These are phyloP conservation scores for Phytopythium kandeliae DNA, from an alignment of 352 stramenopile species.

Conservation along the genomic window DNA sequence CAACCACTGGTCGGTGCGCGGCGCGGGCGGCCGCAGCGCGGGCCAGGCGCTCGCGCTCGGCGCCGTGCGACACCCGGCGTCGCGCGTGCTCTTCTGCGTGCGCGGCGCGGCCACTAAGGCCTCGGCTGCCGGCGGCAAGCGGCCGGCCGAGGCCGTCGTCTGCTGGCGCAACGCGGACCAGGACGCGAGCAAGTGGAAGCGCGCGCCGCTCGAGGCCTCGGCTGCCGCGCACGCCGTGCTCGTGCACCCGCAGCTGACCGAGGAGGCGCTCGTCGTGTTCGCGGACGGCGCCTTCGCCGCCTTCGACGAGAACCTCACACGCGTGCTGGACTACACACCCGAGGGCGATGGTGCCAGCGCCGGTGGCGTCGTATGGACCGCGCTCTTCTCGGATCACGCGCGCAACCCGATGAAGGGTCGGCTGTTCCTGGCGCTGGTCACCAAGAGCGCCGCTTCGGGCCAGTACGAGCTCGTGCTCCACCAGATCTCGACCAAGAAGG, in stretches of 20 bases:
- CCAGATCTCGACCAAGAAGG: conserved; percentile 31
- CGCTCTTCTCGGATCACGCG: conserved; percentile 39
- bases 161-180: conserved; percentile 58
- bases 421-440: conserved; percentile 54
- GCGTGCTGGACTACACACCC: conserved; percentile 18
- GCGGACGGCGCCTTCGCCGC: conserved; percentile 50
- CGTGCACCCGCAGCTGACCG: conserved; percentile 51
- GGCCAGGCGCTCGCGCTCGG: conserved; percentile 34
- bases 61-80: conserved; percentile 50
- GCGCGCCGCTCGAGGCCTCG: conserved; percentile 23
- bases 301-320: conserved; percentile 45
- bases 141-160: conserved; percentile 28
- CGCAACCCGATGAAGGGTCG: conserved; percentile 50
- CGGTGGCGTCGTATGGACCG: conserved; percentile 40
- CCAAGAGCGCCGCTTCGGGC: conserved; percentile 13
- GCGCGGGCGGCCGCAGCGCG: conserved; percentile 19
- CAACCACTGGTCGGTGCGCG: conserved; percentile 72
- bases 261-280: conserved; percentile 65
- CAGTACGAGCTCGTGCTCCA: conserved; percentile 52
- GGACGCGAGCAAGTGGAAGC: conserved; percentile 61
- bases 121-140: too few relatives aligned
- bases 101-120: conserved; percentile 29
- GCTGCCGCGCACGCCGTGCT: conserved; percentile 36
- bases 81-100: conserved; percentile 51
- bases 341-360: conserved; percentile 14